A percentile compares a stretch with the other conserved stretches of the same genome.
Conservation (phyloP, 2,329 filamentous ascomycete genomes). For the Colletotrichum spaethianum region DNA sequence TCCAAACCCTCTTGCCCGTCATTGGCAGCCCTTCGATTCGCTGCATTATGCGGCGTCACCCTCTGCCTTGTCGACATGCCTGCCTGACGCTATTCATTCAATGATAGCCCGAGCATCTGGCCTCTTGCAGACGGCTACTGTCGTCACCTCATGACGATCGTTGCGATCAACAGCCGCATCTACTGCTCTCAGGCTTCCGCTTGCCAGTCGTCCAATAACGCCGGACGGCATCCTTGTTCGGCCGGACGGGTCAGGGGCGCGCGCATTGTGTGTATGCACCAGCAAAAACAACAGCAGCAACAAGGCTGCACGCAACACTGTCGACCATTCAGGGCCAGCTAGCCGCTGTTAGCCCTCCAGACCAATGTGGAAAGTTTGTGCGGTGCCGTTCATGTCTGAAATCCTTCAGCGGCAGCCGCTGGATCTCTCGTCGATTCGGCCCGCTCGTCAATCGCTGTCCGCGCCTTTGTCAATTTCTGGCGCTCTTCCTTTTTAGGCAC, state of each 20-base stretch:
- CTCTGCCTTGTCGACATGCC: constrained; percentile 4
- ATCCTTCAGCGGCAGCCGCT: constrained; percentile 15
- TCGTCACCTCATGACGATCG: constrained; percentile 31
- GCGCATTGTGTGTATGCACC: background rate
- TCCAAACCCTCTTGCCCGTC: constrained; percentile 15
- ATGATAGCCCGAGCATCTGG: constrained; percentile 7
- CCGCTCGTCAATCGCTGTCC: constrained; percentile 8
- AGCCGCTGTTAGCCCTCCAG: constrained; percentile 19
- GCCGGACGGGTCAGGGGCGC: constrained; percentile 31
- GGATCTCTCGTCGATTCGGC: constrained; percentile 20
- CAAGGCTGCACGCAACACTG: constrained; percentile 14
- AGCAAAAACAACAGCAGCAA: constrained; percentile 5
- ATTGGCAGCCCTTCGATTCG: constrained; percentile 24
- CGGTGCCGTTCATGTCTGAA: constrained; percentile 27
- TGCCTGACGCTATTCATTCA: constrained; percentile 21
- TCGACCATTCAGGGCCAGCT: constrained; percentile 10
- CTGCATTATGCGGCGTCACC: constrained; percentile 23
- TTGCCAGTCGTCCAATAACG: constrained; percentile 25
- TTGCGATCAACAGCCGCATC: constrained; percentile 36
- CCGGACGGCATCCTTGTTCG: constrained; percentile 17
- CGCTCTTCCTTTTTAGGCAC: constrained; percentile 16
- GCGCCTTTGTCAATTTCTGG: background rate
- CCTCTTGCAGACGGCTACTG: constrained; percentile 32
- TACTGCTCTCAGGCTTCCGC: constrained; percentile 18
- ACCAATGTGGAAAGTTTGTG: constrained; percentile 28